Base-by-base conservation (phyloP, 371 early-diverging fungal species). In the Syncephalastrum racemosum region DNA sequence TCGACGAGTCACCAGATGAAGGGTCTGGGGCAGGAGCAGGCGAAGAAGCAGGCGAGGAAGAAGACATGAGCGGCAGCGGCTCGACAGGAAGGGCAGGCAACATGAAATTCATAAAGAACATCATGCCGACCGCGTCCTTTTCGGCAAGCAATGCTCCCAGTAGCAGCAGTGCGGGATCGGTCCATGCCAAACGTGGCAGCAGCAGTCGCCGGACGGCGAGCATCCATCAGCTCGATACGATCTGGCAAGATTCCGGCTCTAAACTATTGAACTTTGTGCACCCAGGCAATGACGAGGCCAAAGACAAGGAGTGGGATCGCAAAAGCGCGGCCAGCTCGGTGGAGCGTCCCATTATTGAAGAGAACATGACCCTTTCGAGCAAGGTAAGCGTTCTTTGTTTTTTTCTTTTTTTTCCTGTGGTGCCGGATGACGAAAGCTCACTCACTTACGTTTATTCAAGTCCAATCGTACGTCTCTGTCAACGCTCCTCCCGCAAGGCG, bases 201-300 rank as follows among this genome's bases (percentile, higher is more conserved):
- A 59, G 54, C 4, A 59, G 54, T 1, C 67, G 78, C 15, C 65
- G 76, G 2, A 66, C 78, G 16, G 69, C 74, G 27, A 77, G 78
- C 55, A 74, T 77, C 39, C 78, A 77, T 18, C 74, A 77, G 48
- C 50, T 77, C 13, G 74, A 73, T 50, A 60, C 73, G 2, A 50
- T 77, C 16, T 74, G 67, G 68, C 72, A 73, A 45, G 78, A 77
- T 46, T 77, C 78, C 4, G 68, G 73, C 0, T 68, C 67, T n/a
- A 77, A 77, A 53, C 46, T 77, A 12, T 39, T 77, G 4, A 77
- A 66, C 22, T 68, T 77, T 52, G 78, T 77, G 2, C 73, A 76
- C 41, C 73, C 59, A 50, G 23, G 13, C 25, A 18, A 43, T 39
- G 25, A 27, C 52, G 60, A 58, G 4, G 64, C 54, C 4, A 58